Conservation (phyloP, 495 filamentous ascomycete genomes). For the Aspergillus egyptiacus region DNA sequence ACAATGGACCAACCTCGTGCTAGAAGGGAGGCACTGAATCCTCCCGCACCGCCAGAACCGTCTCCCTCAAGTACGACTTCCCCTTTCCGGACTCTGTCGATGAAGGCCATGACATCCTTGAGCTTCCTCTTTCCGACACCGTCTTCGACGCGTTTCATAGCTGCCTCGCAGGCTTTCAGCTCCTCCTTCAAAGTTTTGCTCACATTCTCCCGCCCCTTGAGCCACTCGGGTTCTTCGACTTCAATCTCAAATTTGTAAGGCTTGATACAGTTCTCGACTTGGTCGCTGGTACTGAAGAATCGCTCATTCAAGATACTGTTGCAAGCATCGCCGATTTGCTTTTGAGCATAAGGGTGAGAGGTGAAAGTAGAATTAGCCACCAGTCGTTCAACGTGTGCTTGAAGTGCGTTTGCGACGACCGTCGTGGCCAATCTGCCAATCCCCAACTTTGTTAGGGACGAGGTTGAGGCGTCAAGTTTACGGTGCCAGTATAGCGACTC, state of each 20-base stretch:
- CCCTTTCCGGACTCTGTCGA: slow-evolving; percentile 81
- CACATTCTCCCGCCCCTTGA: slow-evolving; percentile 72
- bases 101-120: slow-evolving; percentile 82
- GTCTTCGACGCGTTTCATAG: slow-evolving; percentile 67
- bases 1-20: slow-evolving; percentile 56
- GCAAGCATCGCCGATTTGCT: slow-evolving; percentile 84
- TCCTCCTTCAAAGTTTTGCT: slow-evolving; percentile 74
- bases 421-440: slow-evolving; percentile 89
- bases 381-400: slow-evolving; percentile 74
- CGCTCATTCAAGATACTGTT: slow-evolving; percentile 85
- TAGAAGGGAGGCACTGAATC: slow-evolving; percentile 79
- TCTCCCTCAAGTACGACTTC: slow-evolving; percentile 79
- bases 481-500: slow-evolving; percentile 87
- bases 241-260: slow-evolving; percentile 98
- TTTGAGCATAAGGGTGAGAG: slow-evolving; percentile 82
- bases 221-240: slow-evolving; percentile 84
- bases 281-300: slow-evolving; percentile 93
- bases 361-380: slow-evolving; percentile 75
- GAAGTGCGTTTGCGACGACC: slow-evolving; percentile 81
- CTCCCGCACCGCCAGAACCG: slow-evolving; percentile 77
- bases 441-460: slow-evolving; percentile 84
- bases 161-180: slow-evolving; percentile 71
- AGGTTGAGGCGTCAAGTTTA: slow-evolving; percentile 88
- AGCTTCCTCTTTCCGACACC: slow-evolving; percentile 72
- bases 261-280: slow-evolving; percentile 99